phyloP scores from a whole-genome alignment of 2,329 filamentous ascomycete genomes.

The Verticillium longisporum region DNA sequence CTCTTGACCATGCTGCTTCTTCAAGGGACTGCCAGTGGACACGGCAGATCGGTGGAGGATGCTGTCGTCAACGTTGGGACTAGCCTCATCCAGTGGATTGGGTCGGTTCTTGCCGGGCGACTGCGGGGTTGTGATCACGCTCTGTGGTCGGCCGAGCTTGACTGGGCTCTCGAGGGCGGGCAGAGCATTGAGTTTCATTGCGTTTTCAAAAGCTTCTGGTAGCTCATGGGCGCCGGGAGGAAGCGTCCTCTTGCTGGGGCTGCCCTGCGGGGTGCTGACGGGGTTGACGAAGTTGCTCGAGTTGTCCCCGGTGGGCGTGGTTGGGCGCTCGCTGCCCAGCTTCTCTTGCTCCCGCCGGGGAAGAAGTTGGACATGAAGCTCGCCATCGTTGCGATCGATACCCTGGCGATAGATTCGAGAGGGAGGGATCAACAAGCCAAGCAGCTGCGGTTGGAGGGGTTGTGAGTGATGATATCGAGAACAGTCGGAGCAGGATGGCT shows the following conservation, averaged over 20 bases:
- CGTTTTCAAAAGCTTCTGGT: constrained; percentile 62
- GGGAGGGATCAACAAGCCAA: neutral
- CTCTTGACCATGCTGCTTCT: constrained; percentile 72
- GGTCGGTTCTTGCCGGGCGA: constrained; percentile 57
- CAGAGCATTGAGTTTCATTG: constrained; percentile 54
- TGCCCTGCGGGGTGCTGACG: constrained; percentile 67
- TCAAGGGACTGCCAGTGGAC: constrained; percentile 51
- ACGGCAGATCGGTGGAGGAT: constrained; percentile 48
- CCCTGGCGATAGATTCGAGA: neutral
- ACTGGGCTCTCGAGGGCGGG: constrained; percentile 54
- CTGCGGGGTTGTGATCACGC: constrained; percentile 42
- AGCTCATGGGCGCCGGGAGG: constrained; percentile 74
- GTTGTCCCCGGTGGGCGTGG: constrained; percentile 47
- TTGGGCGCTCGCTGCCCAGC: constrained; percentile 29
- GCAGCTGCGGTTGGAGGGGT: neutral
- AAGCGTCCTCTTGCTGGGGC: constrained; percentile 71
- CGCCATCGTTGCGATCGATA: constrained; percentile 34
- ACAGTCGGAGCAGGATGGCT: neutral
- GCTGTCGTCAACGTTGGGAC: constrained; percentile 45
- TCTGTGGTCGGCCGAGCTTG: constrained; percentile 52
- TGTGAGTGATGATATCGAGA: neutral
- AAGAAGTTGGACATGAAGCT: constrained; percentile 50
- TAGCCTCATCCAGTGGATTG: constrained; percentile 47
- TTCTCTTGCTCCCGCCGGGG: constrained; percentile 41
- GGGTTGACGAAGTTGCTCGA: constrained; percentile 68